These are phyloP conservation scores for Madurella mycetomatis DNA, from an alignment of 2,329 filamentous ascomycete species.

Conservation along the genomic window DNA sequence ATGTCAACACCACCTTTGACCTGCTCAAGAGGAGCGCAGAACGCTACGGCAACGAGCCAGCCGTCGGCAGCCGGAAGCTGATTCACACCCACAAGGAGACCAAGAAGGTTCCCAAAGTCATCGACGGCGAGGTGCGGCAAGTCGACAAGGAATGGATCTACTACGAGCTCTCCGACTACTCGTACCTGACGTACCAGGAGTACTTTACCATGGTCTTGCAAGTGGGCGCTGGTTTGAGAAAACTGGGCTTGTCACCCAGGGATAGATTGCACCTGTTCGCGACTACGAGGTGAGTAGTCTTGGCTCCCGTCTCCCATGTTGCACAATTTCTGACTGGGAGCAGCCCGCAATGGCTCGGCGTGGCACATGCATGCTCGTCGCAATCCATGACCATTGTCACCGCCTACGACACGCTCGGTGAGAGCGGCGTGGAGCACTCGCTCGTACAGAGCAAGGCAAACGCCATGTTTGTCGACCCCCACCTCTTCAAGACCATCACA, in stretches of 20 bases:
- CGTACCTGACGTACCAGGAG: slow-evolving; percentile 73
- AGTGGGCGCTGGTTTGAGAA: slow-evolving; percentile 68
- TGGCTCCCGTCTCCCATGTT: too few species aligned
- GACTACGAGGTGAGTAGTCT: slow-evolving; percentile 61
- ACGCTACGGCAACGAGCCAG: slow-evolving; percentile 58
- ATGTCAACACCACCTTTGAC: slow-evolving; percentile 73
- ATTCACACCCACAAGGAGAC: slow-evolving; percentile 75
- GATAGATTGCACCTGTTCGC: slow-evolving; percentile 78
- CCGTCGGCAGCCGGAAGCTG: slow-evolving; percentile 67
- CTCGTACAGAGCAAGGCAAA: slow-evolving; percentile 74
- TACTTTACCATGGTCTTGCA: slow-evolving; percentile 67
- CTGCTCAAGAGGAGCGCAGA: slow-evolving; percentile 66
- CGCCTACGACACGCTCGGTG: slow-evolving; percentile 87
- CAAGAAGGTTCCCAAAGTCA: slow-evolving; percentile 84
- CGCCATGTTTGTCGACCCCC: slow-evolving; percentile 83
- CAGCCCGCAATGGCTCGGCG: slow-evolving; percentile 77
- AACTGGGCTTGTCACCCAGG: slow-evolving; percentile 63
- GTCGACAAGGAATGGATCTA: slow-evolving; percentile 90
- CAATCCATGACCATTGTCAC: slow-evolving; percentile 92
- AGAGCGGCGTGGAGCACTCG: slow-evolving; percentile 79
- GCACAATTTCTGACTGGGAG: slow-evolving; percentile 11
- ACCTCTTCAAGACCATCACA: slow-evolving; percentile 60
- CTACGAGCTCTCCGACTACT: slow-evolving; percentile 76
- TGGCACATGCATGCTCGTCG: slow-evolving; percentile 71
- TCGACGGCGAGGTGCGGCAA: slow-evolving; percentile 74